phyloP scores from a whole-genome alignment of 2,329 filamentous ascomycete species.

The Cryphonectria nitschkei region DNA sequence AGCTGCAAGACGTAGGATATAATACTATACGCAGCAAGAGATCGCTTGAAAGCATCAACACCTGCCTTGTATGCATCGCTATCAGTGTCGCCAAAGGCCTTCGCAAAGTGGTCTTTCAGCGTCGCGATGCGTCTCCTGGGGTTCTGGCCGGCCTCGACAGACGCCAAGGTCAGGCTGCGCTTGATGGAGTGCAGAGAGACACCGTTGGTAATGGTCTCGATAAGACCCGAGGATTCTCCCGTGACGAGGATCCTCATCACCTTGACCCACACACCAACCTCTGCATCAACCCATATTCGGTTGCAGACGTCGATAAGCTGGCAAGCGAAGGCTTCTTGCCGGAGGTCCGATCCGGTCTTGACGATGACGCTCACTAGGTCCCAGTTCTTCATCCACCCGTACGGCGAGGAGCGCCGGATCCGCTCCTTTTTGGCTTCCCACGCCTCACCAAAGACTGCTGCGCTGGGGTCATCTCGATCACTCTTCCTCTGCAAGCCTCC shows the following conservation, averaged over 20 bases:
- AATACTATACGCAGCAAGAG: conserved; percentile 83
- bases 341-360: conserved; percentile 81
- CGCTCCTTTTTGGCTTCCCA: conserved; percentile 85
- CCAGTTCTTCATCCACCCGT: conserved; percentile 88
- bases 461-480: conserved; percentile 83
- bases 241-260: conserved; percentile 86
- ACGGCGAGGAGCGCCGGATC: conserved; percentile 80
- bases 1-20: conserved; percentile 83
- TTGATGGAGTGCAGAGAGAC: conserved; percentile 87
- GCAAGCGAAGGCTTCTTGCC: conserved; percentile 85
- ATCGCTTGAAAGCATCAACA: conserved; percentile 78
- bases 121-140: conserved; percentile 77
- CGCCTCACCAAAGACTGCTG: conserved; percentile 83
- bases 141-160: conserved; percentile 73
- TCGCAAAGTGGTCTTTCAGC: conserved; percentile 79
- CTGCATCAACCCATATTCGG: conserved; percentile 78
- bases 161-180: conserved; percentile 76
- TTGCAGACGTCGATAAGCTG: conserved; percentile 82
- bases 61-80: conserved; percentile 71
- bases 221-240: conserved; percentile 80
- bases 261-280: conserved; percentile 83
- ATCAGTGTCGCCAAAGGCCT: conserved; percentile 74
- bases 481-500: conserved; percentile 80
- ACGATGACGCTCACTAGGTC: conserved; percentile 85
- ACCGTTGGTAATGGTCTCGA: conserved; percentile 87